Conservation (phyloP, 2,329 filamentous ascomycete species). For the Ambrosiella cleistominuta region DNA sequence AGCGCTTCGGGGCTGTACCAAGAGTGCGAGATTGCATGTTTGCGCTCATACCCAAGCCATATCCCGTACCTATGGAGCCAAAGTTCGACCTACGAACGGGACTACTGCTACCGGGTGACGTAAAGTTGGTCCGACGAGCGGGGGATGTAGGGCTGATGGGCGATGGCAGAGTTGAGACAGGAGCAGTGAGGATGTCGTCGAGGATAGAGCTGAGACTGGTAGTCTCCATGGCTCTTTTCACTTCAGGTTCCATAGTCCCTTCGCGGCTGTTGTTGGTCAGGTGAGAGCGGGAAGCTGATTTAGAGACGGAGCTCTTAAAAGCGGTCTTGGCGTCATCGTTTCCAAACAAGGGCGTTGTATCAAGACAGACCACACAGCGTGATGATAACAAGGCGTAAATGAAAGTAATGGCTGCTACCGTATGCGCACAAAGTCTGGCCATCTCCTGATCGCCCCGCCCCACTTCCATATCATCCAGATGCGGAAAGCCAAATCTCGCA, state of each 20-base stretch:
- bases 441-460: slow-evolving; percentile 22
- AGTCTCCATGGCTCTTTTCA: slow-evolving; percentile 18
- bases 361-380: slow-evolving; percentile 23
- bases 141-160: slow-evolving; percentile 6
- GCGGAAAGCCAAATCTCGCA: slow-evolving; percentile 34
- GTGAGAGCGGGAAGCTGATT: background rate
- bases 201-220: slow-evolving; percentile 30
- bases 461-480: slow-evolving; percentile 24
- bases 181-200: slow-evolving; percentile 24
- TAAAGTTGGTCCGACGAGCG: slow-evolving; percentile 9
- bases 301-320: background rate
- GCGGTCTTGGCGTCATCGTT: slow-evolving; percentile 1
- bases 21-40: background rate
- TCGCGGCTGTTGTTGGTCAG: background rate
- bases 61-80: background rate
- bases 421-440: slow-evolving; percentile 35
- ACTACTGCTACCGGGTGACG: slow-evolving; percentile 1
- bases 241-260: slow-evolving; percentile 1
- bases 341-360: slow-evolving; percentile 37
- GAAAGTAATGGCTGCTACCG: slow-evolving; percentile 34
- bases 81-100: slow-evolving; percentile 7
- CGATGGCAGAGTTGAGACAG: slow-evolving; percentile 14
- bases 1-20: slow-evolving; percentile 4
- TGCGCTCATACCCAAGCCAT: background rate
- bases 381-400: slow-evolving; percentile 19